A percentile compares a stretch with the other conserved stretches of the same genome.
Conservation (phyloP, 106 monocot species). For the Dendrobium chrysotoxum region DNA sequence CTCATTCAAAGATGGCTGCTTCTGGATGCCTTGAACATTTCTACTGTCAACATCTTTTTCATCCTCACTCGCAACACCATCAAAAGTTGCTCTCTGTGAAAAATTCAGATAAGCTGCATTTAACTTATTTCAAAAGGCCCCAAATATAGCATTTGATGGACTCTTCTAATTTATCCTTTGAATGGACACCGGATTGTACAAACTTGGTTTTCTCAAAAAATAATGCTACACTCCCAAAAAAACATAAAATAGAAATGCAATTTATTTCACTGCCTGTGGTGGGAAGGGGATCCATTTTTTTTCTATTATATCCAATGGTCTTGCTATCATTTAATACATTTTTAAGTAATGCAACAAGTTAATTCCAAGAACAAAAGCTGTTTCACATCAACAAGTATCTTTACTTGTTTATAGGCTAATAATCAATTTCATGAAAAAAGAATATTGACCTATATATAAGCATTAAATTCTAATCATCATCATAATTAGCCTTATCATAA, state of each 20-base stretch:
- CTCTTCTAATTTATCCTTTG: neutral
- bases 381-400: neutral
- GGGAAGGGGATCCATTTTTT: neutral
- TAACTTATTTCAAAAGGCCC: neutral
- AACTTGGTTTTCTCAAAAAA: neutral
- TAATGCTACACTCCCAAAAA: neutral
- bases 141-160: neutral
- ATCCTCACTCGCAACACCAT: conserved; percentile 12
- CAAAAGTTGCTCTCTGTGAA: conserved; percentile 36
- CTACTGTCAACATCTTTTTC: conserved; percentile 25
- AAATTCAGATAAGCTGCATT: conserved; percentile 5
- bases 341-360: neutral
- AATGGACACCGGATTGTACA: neutral
- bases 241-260: neutral
- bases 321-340: neutral
- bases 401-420: neutral
- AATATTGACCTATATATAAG: neutral
- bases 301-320: neutral
- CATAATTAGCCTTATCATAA: neutral
- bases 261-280: neutral
- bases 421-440: neutral
- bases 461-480: neutral
- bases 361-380: neutral
- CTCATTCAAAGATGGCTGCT: conserved; percentile 22
- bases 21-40: conserved; percentile 19